phyloP scores from a whole-genome alignment of 208 protist genomes.

The Acanthamoeba culbertsoni region DNA sequence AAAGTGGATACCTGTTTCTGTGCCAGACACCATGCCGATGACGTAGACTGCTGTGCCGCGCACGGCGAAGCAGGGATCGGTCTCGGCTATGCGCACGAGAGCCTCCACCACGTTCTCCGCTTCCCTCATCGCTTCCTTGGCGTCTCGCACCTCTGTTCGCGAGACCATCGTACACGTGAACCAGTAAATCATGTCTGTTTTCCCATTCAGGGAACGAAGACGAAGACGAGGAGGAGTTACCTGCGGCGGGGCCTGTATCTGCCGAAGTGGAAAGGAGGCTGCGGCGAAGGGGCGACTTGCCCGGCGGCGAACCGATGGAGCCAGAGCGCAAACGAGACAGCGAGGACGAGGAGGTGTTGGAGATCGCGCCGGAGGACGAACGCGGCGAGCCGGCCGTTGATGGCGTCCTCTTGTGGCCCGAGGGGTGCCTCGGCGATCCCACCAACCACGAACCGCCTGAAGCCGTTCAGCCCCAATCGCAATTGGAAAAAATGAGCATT shows the following conservation, averaged over 20 bases:
- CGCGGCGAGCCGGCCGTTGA: neutral
- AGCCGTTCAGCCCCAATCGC: no score
- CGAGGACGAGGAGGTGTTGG: neutral
- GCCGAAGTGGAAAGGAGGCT: neutral
- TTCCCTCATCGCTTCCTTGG: neutral
- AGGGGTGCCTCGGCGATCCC: neutral
- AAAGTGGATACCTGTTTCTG: neutral
- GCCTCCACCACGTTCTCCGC: slow-evolving; percentile 32
- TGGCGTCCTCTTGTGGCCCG: neutral
- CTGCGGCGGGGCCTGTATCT: no score
- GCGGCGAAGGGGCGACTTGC: neutral
- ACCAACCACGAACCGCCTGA: slow-evolving; percentile 12
- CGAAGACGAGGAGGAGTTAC: no score
- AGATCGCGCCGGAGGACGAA: neutral
- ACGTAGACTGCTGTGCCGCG: slow-evolving; percentile 68
- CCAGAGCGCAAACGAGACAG: neutral
- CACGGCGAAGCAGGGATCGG: neutral
- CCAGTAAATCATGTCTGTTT: no score
- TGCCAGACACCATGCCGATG: slow-evolving; percentile 68
- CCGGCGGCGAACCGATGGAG: neutral
- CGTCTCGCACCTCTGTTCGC: neutral
- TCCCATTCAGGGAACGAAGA: no score
- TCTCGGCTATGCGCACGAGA: slow-evolving; percentile 29
- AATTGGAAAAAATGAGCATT: neutral
- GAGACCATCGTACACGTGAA: neutral